These are phyloP conservation scores for Lodderomyces parapsilosis DNA, from an alignment of 1,139 yeast species.

Conservation along the genomic window DNA sequence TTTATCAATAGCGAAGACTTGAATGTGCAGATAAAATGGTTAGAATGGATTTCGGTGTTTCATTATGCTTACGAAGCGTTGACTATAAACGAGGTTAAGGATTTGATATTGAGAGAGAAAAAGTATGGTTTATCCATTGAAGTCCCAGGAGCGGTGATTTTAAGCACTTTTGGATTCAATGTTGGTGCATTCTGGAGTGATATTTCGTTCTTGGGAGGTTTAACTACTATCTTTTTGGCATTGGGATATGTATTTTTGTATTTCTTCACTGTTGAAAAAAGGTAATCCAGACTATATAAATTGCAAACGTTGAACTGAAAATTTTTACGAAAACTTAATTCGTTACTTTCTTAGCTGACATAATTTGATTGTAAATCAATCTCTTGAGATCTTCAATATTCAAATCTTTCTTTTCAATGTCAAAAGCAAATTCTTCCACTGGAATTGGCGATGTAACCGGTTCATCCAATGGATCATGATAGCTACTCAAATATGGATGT, in stretches of 20 bases:
- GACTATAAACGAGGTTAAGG: constrained; percentile 90
- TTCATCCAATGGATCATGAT: constrained; percentile 84
- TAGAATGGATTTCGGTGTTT: constrained; percentile 84
- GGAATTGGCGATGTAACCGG: constrained; percentile 76
- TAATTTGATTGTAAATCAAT: constrained; percentile 64
- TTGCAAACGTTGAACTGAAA: background rate
- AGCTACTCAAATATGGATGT: constrained; percentile 78
- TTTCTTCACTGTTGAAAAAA: constrained; percentile 68
- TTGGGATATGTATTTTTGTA: constrained; percentile 77
- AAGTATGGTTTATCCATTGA: constrained; percentile 92
- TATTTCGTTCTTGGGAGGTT: constrained; percentile 50
- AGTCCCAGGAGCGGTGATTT: constrained; percentile 97
- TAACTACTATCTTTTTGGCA: constrained; percentile 51
- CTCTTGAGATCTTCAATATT: constrained; percentile 68
- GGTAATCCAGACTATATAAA: constrained; percentile 36
- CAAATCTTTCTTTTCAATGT: constrained; percentile 68
- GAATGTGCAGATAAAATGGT: constrained; percentile 69
- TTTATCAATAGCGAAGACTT: constrained; percentile 81
- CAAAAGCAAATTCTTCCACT: constrained; percentile 79
- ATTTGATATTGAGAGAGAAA: constrained; percentile 77
- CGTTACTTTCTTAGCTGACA: constrained; percentile 18
- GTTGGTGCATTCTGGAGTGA: constrained; percentile 75
- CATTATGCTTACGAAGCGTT: constrained; percentile 95
- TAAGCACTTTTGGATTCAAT: constrained; percentile 91
- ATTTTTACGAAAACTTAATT: background rate